phyloP scores from a whole-genome alignment of 176 grass and related monocot genomes.

The Aegilops longissima region DNA sequence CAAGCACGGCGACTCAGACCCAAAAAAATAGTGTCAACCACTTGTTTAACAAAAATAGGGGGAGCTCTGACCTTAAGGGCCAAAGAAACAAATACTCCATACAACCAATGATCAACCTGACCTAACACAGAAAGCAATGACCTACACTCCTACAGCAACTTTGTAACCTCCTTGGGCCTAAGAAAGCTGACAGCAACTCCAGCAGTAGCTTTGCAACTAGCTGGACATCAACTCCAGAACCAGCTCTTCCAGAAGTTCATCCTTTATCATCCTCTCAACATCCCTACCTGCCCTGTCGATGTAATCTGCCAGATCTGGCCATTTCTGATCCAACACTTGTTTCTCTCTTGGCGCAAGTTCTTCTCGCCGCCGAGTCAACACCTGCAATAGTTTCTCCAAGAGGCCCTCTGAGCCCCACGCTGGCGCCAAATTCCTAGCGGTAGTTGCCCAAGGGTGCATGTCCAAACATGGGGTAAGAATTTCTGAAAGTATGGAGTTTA shows the following conservation, averaged over 20 bases:
- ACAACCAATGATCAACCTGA: neutral
- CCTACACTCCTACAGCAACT: neutral
- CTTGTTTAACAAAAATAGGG: slow-evolving; percentile 2
- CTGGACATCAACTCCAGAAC: slow-evolving; percentile 40
- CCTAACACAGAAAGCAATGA: neutral
- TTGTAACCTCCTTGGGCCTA: neutral
- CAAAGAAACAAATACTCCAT: slow-evolving; percentile 1
- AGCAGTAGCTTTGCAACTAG: slow-evolving; percentile 16
- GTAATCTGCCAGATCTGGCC: slow-evolving; percentile 51
- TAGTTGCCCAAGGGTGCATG: slow-evolving; percentile 67
- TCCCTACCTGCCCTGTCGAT: slow-evolving; percentile 66
- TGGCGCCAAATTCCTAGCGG: slow-evolving; percentile 36
- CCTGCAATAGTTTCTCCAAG: slow-evolving; percentile 61
- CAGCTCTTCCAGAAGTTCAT: slow-evolving; percentile 76
- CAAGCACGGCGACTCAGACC: slow-evolving; percentile 23
- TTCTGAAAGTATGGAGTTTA: slow-evolving; percentile 65
- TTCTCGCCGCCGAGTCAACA: slow-evolving; percentile 38
- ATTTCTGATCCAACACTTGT: slow-evolving; percentile 42
- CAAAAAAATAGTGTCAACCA: slow-evolving; percentile 40
- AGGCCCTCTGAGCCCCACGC: slow-evolving; percentile 82
- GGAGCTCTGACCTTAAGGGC: neutral
- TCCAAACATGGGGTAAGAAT: slow-evolving; percentile 69
- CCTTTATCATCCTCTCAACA: slow-evolving; percentile 69
- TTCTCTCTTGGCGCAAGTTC: slow-evolving; percentile 36
- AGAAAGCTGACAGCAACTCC: slow-evolving; percentile 1